Evolutionary conservation across 495 filamentous ascomycete genomes (phyloP).

Genomic region (Neurospora discreta): DNA sequence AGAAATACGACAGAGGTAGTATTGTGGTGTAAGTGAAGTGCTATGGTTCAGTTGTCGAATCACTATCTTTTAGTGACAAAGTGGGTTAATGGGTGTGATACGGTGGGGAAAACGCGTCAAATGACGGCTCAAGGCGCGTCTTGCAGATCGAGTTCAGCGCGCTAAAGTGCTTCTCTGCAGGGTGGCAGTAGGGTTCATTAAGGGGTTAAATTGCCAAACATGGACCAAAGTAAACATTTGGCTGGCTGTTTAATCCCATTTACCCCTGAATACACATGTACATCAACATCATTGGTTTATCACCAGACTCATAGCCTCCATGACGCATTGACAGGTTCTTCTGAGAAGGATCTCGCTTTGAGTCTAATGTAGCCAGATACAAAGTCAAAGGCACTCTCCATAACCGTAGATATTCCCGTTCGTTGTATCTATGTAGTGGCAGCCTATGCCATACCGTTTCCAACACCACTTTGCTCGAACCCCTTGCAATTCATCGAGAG

Average conservation of each 20-base stretch:
- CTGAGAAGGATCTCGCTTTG: not conserved
- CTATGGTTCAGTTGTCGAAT: not conserved
- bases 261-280: not conserved
- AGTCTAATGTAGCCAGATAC: not conserved
- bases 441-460: not conserved
- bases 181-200: not conserved
- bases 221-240: not conserved
- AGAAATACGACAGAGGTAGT: no score
- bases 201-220: not conserved
- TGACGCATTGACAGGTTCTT: not conserved
- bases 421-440: not conserved
- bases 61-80: not conserved
- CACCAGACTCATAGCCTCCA: not conserved
- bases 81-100: constrained; percentile 4
- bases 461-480: not conserved
- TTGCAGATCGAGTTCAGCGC: not conserved
- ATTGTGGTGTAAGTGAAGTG: not conserved
- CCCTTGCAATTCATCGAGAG: not conserved
- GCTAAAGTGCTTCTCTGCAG: not conserved
- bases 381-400: not conserved
- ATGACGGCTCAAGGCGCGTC: not conserved
- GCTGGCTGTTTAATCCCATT: not conserved
- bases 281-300: not conserved
- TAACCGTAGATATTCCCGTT: not conserved
- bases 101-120: constrained; percentile 14